Percentiles rank a stretch among this genome's conserved stretches.
Evolutionary conservation across 495 filamentous ascomycete genomes (phyloP).

Genomic region (Geopyxis carbonaria): DNA sequence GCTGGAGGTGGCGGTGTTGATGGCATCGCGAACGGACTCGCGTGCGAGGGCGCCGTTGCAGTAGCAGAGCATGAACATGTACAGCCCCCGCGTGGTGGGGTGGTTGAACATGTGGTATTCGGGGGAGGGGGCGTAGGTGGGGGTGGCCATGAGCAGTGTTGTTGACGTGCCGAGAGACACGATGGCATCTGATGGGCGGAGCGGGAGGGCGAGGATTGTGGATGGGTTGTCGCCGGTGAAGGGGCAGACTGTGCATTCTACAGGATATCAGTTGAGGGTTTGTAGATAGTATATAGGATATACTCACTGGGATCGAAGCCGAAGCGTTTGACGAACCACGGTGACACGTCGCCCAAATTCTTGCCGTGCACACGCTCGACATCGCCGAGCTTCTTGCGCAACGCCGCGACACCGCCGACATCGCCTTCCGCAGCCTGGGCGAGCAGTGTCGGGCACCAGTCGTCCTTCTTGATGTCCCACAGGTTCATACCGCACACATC

Average conservation of each 20-base stretch:
- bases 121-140: constrained; percentile 71
- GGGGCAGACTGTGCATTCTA: constrained; percentile 56
- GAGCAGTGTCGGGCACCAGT: constrained; percentile 58
- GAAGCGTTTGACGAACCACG: constrained; percentile 62
- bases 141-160: constrained; percentile 91
- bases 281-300: background rate
- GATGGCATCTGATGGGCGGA: constrained; percentile 76
- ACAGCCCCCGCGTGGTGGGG: constrained; percentile 60
- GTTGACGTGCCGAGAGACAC: constrained; percentile 88
- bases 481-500: constrained; percentile 96
- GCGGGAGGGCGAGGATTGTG: constrained; percentile 77
- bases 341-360: constrained; percentile 52
- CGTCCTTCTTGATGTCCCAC: constrained; percentile 65
- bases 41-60: constrained; percentile 92
- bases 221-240: constrained; percentile 95
- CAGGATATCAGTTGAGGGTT: background rate
- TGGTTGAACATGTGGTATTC: constrained; percentile 83
- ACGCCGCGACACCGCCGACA: constrained; percentile 40
- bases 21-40: constrained; percentile 64
- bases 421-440: constrained; percentile 56
- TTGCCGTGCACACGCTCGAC: constrained; percentile 66
- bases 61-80: constrained; percentile 99
- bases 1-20: constrained; percentile 27
- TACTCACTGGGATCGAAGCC: constrained; percentile 41
- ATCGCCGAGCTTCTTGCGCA: constrained; percentile 62